phyloP scores from a whole-genome alignment of 1,284 basidiomycete species.

The Pisolithus thermaeus region DNA sequence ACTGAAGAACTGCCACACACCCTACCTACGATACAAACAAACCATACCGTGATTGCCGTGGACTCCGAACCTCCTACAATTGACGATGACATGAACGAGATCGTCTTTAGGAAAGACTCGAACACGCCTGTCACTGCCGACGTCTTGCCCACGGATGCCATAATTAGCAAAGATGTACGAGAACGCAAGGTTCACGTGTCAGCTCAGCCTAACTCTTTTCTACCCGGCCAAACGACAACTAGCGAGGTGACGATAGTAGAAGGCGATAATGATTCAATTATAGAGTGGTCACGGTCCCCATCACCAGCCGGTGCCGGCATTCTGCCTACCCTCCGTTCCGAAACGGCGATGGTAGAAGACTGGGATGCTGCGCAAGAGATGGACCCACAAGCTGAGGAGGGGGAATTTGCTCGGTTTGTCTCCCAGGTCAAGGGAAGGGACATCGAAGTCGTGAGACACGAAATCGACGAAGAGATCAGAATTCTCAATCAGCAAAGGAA shows the following conservation, averaged over 20 bases:
- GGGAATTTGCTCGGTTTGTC: slow-evolving; percentile 87
- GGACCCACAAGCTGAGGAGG: slow-evolving; percentile 79
- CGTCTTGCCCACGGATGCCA: slow-evolving; percentile 12
- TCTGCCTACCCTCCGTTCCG: slow-evolving; percentile 1
- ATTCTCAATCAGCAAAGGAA: slow-evolving; percentile 80
- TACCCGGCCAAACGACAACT: slow-evolving; percentile 9
- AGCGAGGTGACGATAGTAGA: slow-evolving; percentile 18
- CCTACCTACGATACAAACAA: not conserved
- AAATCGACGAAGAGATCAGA: slow-evolving; percentile 91
- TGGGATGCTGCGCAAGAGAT: slow-evolving; percentile 79
- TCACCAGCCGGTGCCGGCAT: slow-evolving; percentile 15
- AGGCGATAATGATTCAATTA: slow-evolving; percentile 25
- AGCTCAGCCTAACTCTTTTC: not conserved
- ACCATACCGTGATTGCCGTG: not conserved
- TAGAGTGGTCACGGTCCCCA: slow-evolving; percentile 45
- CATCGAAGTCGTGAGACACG: slow-evolving; percentile 72
- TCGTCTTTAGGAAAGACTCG: slow-evolving; percentile 7
- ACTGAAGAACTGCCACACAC: not conserved
- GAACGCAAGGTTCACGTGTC: slow-evolving; percentile 4
- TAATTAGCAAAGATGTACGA: slow-evolving; percentile 8
- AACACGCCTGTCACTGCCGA: slow-evolving; percentile 3
- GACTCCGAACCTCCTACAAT: slow-evolving; percentile 12
- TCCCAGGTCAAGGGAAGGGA: slow-evolving; percentile 85
- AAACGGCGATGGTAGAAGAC: slow-evolving; percentile 26
- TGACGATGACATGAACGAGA: slow-evolving; percentile 29